These are phyloP conservation scores for Trichosporon faecale DNA, from an alignment of 1,284 basidiomycete genomes.

Conservation along the genomic window DNA sequence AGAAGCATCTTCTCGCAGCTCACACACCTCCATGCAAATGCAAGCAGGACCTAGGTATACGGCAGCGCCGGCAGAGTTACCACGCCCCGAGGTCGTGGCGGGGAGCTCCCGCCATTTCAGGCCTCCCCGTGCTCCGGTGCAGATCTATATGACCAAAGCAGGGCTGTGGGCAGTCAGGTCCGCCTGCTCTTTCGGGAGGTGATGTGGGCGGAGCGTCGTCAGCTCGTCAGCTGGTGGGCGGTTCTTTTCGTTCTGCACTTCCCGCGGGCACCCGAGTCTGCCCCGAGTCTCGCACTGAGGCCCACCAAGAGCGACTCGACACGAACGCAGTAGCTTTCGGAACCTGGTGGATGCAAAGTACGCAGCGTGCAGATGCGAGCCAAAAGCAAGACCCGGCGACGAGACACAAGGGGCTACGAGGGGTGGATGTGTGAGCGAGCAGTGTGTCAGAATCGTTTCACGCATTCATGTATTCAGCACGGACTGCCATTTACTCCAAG, in stretches of 20 bases:
- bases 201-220: too few relatives aligned
- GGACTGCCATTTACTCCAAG: background rate
- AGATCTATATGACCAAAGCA: background rate
- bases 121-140: background rate
- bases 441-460: too few relatives aligned
- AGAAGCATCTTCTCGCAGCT: too few relatives aligned
- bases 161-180: background rate
- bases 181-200: background rate
- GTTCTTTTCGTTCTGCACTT: background rate
- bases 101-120: background rate
- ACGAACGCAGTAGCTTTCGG: background rate
- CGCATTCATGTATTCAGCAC: background rate
- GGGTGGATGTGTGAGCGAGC: too few relatives aligned
- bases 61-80: background rate
- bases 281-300: too few relatives aligned
- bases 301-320: background rate
- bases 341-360: background rate
- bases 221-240: too few relatives aligned
- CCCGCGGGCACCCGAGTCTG: too few relatives aligned
- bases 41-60: too few relatives aligned
- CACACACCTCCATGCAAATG: too few relatives aligned
- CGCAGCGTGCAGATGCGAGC: background rate
- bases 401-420: too few relatives aligned
- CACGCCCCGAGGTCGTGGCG: background rate
- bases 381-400: background rate